Evolutionary conservation across 495 filamentous ascomycete genomes (phyloP).

Genomic region (Talaromyces borbonicus): DNA sequence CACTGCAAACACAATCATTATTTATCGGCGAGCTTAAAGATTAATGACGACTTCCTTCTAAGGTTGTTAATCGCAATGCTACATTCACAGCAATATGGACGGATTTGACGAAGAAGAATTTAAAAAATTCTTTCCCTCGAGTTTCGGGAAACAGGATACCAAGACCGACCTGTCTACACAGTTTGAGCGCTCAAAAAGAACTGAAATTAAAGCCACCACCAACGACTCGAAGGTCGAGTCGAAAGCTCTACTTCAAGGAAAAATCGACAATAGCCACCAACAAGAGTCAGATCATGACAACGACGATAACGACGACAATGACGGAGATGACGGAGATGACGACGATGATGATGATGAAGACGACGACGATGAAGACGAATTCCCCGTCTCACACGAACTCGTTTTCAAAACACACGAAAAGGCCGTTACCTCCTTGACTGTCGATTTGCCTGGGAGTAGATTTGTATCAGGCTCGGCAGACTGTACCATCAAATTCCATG

Average conservation of each 20-base stretch:
- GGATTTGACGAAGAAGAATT: constrained; percentile 70
- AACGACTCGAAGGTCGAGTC: constrained; percentile 15
- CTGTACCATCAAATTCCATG: constrained; percentile 84
- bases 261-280: constrained; percentile 8
- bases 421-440: constrained; percentile 69
- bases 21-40: constrained; percentile 1
- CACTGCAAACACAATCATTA: constrained; percentile 20
- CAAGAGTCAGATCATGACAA: constrained; percentile 39
- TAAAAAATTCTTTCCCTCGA: constrained; percentile 67
- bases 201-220: constrained; percentile 24
- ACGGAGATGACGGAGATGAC: constrained; percentile 30
- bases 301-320: too few species aligned
- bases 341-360: constrained; percentile 48
- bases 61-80: constrained; percentile 8
- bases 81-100: constrained; percentile 16
- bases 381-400: constrained; percentile 87
- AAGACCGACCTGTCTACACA: constrained; percentile 67
- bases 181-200: constrained; percentile 65
- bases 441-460: constrained; percentile 78
- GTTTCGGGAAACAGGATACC: constrained; percentile 77
- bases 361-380: constrained; percentile 76
- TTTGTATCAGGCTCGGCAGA: constrained; percentile 84
- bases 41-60: not conserved
- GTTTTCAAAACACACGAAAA: constrained; percentile 86
- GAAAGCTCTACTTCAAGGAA: constrained; percentile 13